Base-by-base conservation (phyloP, 2,329 filamentous ascomycete genomes). In the Nemania sp. region DNA sequence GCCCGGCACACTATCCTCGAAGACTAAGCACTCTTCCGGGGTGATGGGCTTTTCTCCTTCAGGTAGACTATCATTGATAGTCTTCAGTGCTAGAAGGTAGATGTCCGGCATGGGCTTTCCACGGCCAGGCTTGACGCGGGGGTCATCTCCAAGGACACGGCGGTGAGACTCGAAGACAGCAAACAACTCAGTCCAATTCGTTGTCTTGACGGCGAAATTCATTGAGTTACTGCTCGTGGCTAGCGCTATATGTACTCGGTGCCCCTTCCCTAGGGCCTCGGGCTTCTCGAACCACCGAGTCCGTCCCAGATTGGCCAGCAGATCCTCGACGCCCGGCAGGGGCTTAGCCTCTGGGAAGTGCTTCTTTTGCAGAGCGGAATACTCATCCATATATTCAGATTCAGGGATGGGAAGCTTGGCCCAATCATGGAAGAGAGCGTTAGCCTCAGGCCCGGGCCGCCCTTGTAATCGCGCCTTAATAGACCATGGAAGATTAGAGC, bases 81-180 rank as follows among this genome's bases (percentile, higher is more conserved):
- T 92, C 80, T 92, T 85, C 63, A 99, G 83, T 0, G 96, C 95
- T 0, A 98, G 84, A 8, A 97, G 82, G 80, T 97, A 98, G 73
- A 99, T 99, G 80, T 99, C 95, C 0, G 95, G 96, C 35, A 95
- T 87, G 0, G 96, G 96, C 81, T 99, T 99, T 13, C 96, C 96
- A n/a, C 93, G 84, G 0, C 95, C 95, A 3, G 86, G 80, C 0
- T 87, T 83, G 73, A 99, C 92, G 58, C 96, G 87, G 6, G 84
- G 77, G 78, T 99, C 95, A 77, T 99, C 96, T 11, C 96, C 96
- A 0, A 97, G 82, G 0, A 99, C 91, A 54, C 90, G 88, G 66
- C 93, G 89, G n/a, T 90, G 81, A 1, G 84, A 78, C 35, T 89
- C 87, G 76, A 98, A 97, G 26, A 88, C 84, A 72, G 83, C 80